Conservation (phyloP, 768 basidiomycete genomes). For the Hebeloma cylindrosporum region DNA sequence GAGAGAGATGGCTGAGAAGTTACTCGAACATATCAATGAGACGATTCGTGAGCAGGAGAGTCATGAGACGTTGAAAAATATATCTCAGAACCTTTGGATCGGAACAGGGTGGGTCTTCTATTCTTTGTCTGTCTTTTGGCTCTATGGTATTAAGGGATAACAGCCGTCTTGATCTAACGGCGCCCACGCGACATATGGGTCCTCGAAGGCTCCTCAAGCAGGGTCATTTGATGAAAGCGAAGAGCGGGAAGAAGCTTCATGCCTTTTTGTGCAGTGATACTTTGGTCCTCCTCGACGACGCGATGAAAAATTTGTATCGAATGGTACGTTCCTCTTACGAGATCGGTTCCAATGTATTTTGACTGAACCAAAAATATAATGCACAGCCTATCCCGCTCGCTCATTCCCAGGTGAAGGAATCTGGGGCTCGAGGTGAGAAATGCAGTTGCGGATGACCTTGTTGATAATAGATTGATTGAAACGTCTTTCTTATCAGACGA, state of each 20-base stretch:
- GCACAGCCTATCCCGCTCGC: conserved; percentile 82
- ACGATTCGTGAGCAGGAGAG: conserved; percentile 84
- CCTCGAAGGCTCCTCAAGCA: conserved; percentile 78
- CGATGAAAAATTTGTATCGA: conserved; percentile 69
- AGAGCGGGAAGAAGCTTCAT: conserved; percentile 77
- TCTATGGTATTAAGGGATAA: conserved; percentile 1
- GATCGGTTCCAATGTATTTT: neutral
- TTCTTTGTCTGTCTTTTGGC: neutral
- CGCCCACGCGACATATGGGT: conserved; percentile 84
- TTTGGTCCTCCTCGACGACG: conserved; percentile 78
- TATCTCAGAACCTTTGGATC: conserved; percentile 85
- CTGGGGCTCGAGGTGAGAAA: conserved; percentile 45
- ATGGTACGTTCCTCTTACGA: conserved; percentile 55
- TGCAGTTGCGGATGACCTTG: neutral
- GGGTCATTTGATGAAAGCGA: conserved; percentile 75
- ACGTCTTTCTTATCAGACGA: conserved; percentile 59
- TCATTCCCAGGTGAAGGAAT: conserved; percentile 59
- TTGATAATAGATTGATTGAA: neutral
- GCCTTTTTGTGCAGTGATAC: conserved; percentile 89
- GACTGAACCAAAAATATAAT: too few relatives aligned
- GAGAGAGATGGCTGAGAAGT: conserved; percentile 64
- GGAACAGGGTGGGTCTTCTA: conserved; percentile 65
- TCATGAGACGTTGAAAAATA: conserved; percentile 63
- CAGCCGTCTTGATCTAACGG: conserved; percentile 86
- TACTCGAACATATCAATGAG: conserved; percentile 85